Conservation (phyloP, 345 rosid species). For the Gossypium rotundifolium region DNA sequence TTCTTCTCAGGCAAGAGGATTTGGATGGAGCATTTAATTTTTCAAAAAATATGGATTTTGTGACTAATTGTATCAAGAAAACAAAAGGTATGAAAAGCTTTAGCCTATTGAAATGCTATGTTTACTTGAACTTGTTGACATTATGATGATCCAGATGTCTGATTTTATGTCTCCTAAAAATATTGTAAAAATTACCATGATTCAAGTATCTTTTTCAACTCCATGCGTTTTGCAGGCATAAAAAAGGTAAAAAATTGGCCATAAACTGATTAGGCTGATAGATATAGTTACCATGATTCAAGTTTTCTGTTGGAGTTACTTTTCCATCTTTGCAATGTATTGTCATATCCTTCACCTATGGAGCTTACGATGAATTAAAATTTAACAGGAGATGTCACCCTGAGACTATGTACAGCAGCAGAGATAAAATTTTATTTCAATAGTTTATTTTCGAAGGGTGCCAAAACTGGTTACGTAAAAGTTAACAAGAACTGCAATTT, state of each 20-base stretch:
- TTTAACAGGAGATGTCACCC: conserved; percentile 58
- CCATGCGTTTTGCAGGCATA: not conserved
- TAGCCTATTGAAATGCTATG: not conserved
- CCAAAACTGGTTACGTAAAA: conserved; percentile 31
- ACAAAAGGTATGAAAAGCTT: conserved; percentile 44
- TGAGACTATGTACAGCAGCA: conserved; percentile 66
- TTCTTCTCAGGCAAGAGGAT: conserved; percentile 49
- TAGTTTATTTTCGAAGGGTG: conserved; percentile 35
- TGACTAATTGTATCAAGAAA: conserved; percentile 59
- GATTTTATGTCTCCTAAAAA: not conserved
- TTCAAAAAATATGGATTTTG: conserved; percentile 42
- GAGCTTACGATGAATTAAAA: conserved; percentile 12
- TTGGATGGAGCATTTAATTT: conserved; percentile 78
- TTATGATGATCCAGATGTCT: not conserved
- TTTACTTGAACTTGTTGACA: not conserved
- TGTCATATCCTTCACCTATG: not conserved
- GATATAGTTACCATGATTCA: not conserved
- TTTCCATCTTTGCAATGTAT: not conserved
- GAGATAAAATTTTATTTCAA: conserved; percentile 68
- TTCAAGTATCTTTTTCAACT: not conserved
- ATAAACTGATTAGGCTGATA: not conserved
- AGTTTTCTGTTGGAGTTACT: not conserved
- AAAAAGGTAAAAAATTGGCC: not conserved
- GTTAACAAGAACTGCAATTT: conserved; percentile 80
- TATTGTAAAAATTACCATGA: not conserved